A percentile compares a stretch with the other conserved stretches of the same genome.
Conservation (phyloP, 768 basidiomycete species). For the Melanogaster broomeanus region DNA sequence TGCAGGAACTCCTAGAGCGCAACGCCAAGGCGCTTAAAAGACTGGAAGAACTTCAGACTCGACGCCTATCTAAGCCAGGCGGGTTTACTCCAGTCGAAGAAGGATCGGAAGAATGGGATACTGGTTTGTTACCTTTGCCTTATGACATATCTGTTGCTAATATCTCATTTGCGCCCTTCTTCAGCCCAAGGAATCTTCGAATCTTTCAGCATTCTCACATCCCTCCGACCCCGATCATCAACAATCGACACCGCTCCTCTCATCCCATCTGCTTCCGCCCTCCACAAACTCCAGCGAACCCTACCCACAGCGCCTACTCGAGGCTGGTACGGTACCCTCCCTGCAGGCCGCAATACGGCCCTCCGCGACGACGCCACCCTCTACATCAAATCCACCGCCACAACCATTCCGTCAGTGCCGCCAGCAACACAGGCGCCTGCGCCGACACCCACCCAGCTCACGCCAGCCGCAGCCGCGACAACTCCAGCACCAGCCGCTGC, state of each 20-base stretch:
- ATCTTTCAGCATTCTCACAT: conserved; percentile 66
- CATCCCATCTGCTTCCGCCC: conserved; percentile 59
- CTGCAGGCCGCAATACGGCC: conserved; percentile 54
- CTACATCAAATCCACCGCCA: conserved; percentile 53
- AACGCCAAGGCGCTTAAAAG: conserved; percentile 64
- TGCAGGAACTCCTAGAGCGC: conserved; percentile 66
- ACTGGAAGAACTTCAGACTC: conserved; percentile 65
- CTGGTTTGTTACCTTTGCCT: conserved; percentile 52
- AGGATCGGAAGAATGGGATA: conserved; percentile 82
- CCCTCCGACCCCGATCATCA: conserved; percentile 66
- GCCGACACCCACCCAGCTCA: conserved; percentile 31
- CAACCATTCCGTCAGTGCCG: conserved; percentile 34
- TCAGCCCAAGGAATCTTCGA: conserved; percentile 73
- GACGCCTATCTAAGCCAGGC: conserved; percentile 50
- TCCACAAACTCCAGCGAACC: conserved; percentile 73
- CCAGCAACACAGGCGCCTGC: conserved; percentile 35
- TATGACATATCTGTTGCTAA: conserved; percentile 10
- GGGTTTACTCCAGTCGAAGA: conserved; percentile 53
- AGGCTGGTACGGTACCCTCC: conserved; percentile 79
- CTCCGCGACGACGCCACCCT: conserved; percentile 77
- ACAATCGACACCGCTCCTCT: conserved; percentile 47
- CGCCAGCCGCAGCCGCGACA: conserved; percentile 23
- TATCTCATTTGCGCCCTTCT: conserved; percentile 8
- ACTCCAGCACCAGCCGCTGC: conserved; percentile 26
- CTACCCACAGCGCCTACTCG: conserved; percentile 58